Percentiles rank a stretch among this genome's conserved stretches.
Evolutionary conservation across 108 stramenopile species (phyloP).

Genomic region (Aurantiochytrium sp.): DNA sequence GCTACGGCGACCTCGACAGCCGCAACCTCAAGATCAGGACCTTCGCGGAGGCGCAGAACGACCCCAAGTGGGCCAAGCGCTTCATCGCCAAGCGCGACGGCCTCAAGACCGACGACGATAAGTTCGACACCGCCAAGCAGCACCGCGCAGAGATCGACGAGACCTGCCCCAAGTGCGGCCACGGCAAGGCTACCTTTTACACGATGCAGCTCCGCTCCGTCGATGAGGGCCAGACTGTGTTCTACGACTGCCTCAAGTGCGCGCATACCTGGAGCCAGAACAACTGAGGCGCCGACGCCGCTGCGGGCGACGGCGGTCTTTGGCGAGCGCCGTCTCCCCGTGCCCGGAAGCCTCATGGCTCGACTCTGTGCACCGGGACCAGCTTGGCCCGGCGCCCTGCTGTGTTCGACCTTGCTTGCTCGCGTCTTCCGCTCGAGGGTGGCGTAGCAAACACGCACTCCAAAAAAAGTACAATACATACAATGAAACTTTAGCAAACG

Average conservation of each 20-base stretch:
- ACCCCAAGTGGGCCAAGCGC: conserved; percentile 20
- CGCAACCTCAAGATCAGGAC: not conserved
- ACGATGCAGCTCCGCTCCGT: conserved; percentile 94
- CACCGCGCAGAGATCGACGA: conserved; percentile 85
- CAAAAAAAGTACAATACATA: too few relatives aligned
- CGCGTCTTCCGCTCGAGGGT: too few relatives aligned
- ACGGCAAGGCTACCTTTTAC: conserved; percentile 86
- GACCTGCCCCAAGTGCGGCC: conserved; percentile 85
- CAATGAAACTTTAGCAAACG: too few relatives aligned
- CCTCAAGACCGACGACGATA: not conserved
- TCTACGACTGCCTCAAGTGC: conserved; percentile 93
- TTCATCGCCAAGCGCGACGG: not conserved
- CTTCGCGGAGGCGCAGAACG: not conserved
- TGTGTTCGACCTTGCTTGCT: too few relatives aligned
- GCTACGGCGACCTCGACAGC: not conserved
- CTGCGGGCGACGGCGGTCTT: too few relatives aligned
- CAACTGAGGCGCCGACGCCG: too few relatives aligned
- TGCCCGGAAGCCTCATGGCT: too few relatives aligned
- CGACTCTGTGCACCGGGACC: too few relatives aligned
- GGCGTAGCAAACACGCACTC: too few relatives aligned
- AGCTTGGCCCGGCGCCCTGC: too few relatives aligned
- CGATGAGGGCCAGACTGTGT: conserved; percentile 98
- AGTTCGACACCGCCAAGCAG: not conserved
- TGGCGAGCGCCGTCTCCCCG: too few relatives aligned
- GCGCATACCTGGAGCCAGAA: conserved; percentile 63